Conservation (phyloP, 371 early-diverging fungal genomes). For the Mucor racemosus region DNA sequence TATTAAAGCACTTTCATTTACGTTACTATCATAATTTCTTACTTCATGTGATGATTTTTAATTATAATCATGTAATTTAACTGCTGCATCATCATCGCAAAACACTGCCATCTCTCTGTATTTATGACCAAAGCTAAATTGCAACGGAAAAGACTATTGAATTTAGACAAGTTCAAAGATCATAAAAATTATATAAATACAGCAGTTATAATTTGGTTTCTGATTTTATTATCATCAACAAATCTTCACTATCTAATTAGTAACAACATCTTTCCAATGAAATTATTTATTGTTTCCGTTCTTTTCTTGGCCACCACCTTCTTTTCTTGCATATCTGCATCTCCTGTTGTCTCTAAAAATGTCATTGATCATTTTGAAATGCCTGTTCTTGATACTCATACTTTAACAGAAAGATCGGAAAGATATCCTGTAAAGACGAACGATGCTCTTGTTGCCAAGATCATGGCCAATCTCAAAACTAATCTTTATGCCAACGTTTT, state of each 20-base stretch:
- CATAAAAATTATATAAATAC: background rate
- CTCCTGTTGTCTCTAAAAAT: background rate
- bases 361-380: background rate
- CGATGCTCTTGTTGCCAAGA: conserved; percentile 19
- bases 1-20: background rate
- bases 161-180: background rate
- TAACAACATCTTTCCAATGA: conserved; percentile 20
- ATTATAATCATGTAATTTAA: background rate
- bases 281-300: conserved; percentile 14
- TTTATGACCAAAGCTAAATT: background rate
- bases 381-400: background rate
- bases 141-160: background rate
- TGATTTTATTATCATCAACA: conserved; percentile 2
- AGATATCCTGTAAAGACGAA: conserved; percentile 19
- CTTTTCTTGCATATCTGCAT: conserved; percentile 7
- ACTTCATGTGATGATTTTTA: background rate
- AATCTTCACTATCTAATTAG: no score
- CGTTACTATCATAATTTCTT: background rate
- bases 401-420: conserved; percentile 2
- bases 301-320: conserved; percentile 12
- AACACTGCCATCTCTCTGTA: background rate
- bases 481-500: conserved; percentile 22
- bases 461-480: conserved; percentile 19
- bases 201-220: no score
- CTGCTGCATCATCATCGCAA: background rate